These are phyloP conservation scores for Allomyces macrogynus DNA, from an alignment of 192 early-diverging fungal species.

Conservation along the genomic window DNA sequence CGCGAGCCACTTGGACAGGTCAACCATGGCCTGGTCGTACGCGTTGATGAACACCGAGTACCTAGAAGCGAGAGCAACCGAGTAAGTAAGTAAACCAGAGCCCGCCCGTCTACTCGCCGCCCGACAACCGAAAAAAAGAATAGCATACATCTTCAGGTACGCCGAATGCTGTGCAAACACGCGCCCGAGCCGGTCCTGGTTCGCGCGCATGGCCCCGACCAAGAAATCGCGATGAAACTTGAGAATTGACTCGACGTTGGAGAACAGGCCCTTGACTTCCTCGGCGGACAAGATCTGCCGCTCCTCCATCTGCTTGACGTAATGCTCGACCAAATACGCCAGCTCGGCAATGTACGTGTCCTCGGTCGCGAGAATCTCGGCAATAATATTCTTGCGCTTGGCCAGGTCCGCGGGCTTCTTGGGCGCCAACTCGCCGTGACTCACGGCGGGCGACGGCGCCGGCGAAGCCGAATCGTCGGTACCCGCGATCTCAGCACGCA, in stretches of 20 bases:
- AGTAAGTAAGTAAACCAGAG: no score
- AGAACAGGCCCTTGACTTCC: constrained; percentile 50
- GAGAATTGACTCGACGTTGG: constrained; percentile 61
- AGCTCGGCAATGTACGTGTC: constrained; percentile 68
- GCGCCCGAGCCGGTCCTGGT: constrained; percentile 38
- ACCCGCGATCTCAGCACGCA: constrained; percentile 6
- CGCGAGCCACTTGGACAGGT: constrained; percentile 29
- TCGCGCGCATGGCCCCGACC: constrained; percentile 35
- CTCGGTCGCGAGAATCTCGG: constrained; percentile 69
- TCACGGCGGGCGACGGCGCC: constrained; percentile 11
- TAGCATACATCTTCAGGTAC: constrained; percentile 58
- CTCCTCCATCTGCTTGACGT: constrained; percentile 10
- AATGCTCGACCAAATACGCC: constrained; percentile 32
- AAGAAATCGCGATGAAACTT: constrained; percentile 42
- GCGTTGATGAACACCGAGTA: constrained; percentile 73
- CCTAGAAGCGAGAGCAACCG: constrained; percentile 10
- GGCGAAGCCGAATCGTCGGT: no score
- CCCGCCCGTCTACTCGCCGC: no score
- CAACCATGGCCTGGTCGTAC: constrained; percentile 48
- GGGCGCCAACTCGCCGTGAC: no score
- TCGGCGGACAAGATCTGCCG: constrained; percentile 22
- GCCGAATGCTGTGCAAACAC: constrained; percentile 56
- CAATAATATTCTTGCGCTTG: constrained; percentile 42
- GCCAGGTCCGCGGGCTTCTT: constrained; percentile 8
- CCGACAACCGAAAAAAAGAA: no score